A percentile compares a stretch with the other conserved stretches of the same genome.
Evolutionary conservation across 495 filamentous ascomycete species (phyloP).

Genomic region (Aspergillus incahuasiensis): DNA sequence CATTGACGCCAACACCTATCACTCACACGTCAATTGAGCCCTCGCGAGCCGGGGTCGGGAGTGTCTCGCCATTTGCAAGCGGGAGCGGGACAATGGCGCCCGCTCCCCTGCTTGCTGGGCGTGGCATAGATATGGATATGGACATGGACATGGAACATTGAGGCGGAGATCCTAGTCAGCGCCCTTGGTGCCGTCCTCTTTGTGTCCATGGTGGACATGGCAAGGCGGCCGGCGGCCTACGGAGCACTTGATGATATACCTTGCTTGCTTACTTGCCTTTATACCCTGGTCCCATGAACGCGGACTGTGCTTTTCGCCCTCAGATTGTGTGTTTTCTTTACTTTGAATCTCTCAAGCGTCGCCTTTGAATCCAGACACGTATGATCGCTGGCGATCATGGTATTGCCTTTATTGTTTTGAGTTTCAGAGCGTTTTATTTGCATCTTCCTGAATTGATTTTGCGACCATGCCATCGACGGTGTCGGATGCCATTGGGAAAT

Average conservation of each 20-base stretch:
- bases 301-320: not conserved
- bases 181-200: constrained; percentile 24
- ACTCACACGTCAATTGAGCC: constrained; percentile 17
- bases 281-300: constrained; percentile 3
- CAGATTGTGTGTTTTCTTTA: not conserved
- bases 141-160: constrained; percentile 27
- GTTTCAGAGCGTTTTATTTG: not conserved
- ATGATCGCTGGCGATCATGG: constrained; percentile 5
- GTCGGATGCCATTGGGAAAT: too few relatives aligned
- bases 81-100: constrained; percentile 24
- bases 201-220: too few relatives aligned
- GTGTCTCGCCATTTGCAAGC: constrained; percentile 17
- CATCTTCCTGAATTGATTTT: too few relatives aligned
- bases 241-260: not conserved
- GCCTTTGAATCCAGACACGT: not conserved
- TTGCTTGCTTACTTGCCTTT: constrained; percentile 1
- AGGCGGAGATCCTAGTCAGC: constrained; percentile 19
- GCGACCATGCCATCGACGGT: too few relatives aligned
- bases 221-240: too few relatives aligned
- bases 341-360: not conserved
- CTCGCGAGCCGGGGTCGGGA: constrained; percentile 15
- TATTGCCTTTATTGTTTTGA: not conserved
- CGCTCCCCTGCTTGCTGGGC: constrained; percentile 26
- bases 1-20: constrained; percentile 4
- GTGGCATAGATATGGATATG: constrained; percentile 48